Evolutionary conservation across 2,329 filamentous ascomycete genomes (phyloP).

Genomic region (Claviceps purpurea): DNA sequence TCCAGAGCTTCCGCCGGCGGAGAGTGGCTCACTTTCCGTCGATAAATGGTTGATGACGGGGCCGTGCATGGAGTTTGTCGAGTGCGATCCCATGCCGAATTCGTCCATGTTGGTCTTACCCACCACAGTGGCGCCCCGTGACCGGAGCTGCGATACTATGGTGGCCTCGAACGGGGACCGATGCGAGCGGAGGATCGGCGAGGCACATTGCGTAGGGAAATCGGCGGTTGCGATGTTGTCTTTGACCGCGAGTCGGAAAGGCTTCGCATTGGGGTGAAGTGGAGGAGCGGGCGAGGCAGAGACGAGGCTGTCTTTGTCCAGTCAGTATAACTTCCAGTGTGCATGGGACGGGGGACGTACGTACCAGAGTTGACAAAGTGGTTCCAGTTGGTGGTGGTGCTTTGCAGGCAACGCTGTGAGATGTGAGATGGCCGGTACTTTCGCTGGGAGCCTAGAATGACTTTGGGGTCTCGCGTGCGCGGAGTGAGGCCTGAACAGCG

Average conservation of each 20-base stretch:
- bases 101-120: conserved; percentile 92
- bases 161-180: conserved; percentile 71
- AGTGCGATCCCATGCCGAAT: conserved; percentile 90
- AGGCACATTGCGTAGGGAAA: conserved; percentile 72
- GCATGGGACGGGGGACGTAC: conserved; percentile 1
- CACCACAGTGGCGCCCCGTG: conserved; percentile 47
- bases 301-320: conserved; percentile 1
- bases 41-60: conserved; percentile 41
- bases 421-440: conserved; percentile 1
- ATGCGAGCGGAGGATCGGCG: conserved; percentile 57
- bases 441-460: neutral
- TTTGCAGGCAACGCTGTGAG: conserved; percentile 14
- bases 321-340: neutral
- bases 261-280: conserved; percentile 11
- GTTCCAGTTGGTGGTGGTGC: conserved; percentile 17
- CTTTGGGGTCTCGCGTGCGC: conserved; percentile 2
- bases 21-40: conserved; percentile 27
- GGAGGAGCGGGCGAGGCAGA: conserved; percentile 6
- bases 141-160: conserved; percentile 54
- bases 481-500: conserved; percentile 10
- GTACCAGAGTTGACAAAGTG: conserved; percentile 22
- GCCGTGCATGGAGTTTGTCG: conserved; percentile 54
- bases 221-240: conserved; percentile 60
- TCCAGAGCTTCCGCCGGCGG: conserved; percentile 81
- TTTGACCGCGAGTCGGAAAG: conserved; percentile 49